Base-by-base conservation (phyloP, 2,329 filamentous ascomycete genomes). In the Aureobasidium sp. region DNA sequence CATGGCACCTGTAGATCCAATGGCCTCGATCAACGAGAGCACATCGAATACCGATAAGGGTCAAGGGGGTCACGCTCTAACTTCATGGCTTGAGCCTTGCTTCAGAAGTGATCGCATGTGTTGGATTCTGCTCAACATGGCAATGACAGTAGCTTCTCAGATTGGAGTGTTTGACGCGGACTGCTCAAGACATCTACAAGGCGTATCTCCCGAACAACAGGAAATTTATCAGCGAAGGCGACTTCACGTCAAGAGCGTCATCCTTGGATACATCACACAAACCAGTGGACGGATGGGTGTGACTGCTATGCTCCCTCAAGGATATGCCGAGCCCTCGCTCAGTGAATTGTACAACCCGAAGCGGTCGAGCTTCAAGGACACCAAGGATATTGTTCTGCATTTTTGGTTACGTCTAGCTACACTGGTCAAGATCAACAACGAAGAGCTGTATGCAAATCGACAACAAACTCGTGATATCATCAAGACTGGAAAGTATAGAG, bases 331-430 rank as follows among this genome's bases (percentile, higher is more conserved):
- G 53, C 72, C 73, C 9, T 68, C 72, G 27, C 71, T 72, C 63
- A 74, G 72, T 63, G 67, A 70, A 23, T 62, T 70, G 15, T 71
- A 67, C 63, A 66, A 67, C 20, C 63, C 66, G n/a, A 67, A 67
- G 44, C 61, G 58, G 10, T 62, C 55, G 27, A 48, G 32, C 13
- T 62, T 62, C 17, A 39, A 42, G 32, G 62, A 64, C 36, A 52
- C 63, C 23, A 77, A 85, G 63, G 84, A 87, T 67, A 74, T 79
- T 36, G 84, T 86, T 68, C 79, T 86, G 62, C 89, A 96, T 74
- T 95, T 91, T 73, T 99, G 94, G 94, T 87, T 92, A 5, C 90
- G 91, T 36, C 91, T 99, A 69, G 96, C 91, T 66, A 89, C 91
- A 68, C 86, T 93, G 64, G 96, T 97, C 88, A 89, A 96, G 69